Percentiles rank a stretch among this genome's conserved stretches.
These are phyloP conservation scores for Chenopodium quinoa DNA, from an alignment of 148 eudicot species.

Conservation along the genomic window DNA sequence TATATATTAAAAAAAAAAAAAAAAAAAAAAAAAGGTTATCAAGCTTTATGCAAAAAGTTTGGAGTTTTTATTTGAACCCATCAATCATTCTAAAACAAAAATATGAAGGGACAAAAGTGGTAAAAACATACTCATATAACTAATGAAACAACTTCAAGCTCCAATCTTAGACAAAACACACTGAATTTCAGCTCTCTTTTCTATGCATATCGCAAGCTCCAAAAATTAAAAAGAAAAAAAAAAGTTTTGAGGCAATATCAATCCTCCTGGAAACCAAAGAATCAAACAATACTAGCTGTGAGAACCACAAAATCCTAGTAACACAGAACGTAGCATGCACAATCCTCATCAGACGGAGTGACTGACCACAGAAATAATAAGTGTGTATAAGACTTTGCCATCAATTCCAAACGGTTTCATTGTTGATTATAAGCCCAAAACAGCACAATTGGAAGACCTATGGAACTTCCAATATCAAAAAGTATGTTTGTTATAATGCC, in stretches of 20 bases:
- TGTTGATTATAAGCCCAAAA: neutral
- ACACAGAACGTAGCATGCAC: neutral
- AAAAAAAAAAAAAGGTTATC: too few species aligned
- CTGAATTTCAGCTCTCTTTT: neutral
- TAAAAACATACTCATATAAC: neutral
- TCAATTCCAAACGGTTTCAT: neutral
- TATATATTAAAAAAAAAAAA: too few species aligned
- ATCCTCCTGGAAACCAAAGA: neutral
- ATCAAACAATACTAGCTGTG: neutral
- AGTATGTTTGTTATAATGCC: neutral
- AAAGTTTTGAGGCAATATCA: neutral
- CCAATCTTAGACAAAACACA: slow-evolving; percentile 5
- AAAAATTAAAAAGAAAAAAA: neutral
- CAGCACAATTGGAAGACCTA: neutral
- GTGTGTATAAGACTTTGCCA: neutral
- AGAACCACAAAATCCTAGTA: neutral
- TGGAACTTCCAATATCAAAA: neutral
- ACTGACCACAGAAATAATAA: neutral
- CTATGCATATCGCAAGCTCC: neutral
- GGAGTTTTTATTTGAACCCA: neutral
- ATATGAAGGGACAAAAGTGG: neutral
- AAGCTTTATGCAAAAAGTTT: neutral
- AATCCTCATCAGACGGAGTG: neutral
- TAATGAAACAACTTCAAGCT: neutral
- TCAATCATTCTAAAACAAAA: neutral